Base-by-base conservation (phyloP, 164 flowering plant species). In the Echeveria elegans region DNA sequence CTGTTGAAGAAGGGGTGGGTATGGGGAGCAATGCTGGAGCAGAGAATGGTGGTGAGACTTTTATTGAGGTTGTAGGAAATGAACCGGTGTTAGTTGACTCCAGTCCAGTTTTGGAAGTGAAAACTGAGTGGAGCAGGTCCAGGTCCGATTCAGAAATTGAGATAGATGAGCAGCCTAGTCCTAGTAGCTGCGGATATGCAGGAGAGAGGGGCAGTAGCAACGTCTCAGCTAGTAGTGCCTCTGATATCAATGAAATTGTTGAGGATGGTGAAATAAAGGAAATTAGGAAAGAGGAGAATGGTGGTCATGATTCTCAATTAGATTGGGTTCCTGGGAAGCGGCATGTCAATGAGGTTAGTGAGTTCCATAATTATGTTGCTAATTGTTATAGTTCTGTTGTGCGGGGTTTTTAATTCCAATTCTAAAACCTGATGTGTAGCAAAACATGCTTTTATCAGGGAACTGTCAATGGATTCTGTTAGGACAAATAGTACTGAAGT, bases 111-210 rank as follows among this genome's bases (percentile, higher is more conserved):
- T 29, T 4, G 32, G 61, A 56, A 28, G 16, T 56, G 32, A 28
- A 28, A 28, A 28, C 32, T 56, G 61, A 56, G 16, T 28, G 7
- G 61, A 56, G 6, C 18, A 56, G 61, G 61, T 10, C 18, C 32
- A 28, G 80, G 73, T 75, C 71, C 61, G 70, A 73, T 71, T 76
- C 79, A 59, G 90, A 78, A 67, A 53, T 41, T 50, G 88, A 82
- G 65, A 70, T 66, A 65, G 88, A 84, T 30, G 79, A 66, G 23
- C 78, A 73, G 23, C 66, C 79, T 52, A 93, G 92, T 65, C 91
- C 98, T 34, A 88, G 92, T 70, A 94, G 96, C 65, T 89, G 94
- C 40, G 97, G 97, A 1, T 91, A 94, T 67, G 94, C 89, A 0
- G 97, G 96, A 18, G 97, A 82, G 77, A 81, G 87, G 76, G 96